Evolutionary conservation across 495 filamentous ascomycete species (phyloP).

Genomic region (Hamigera avellanea): DNA sequence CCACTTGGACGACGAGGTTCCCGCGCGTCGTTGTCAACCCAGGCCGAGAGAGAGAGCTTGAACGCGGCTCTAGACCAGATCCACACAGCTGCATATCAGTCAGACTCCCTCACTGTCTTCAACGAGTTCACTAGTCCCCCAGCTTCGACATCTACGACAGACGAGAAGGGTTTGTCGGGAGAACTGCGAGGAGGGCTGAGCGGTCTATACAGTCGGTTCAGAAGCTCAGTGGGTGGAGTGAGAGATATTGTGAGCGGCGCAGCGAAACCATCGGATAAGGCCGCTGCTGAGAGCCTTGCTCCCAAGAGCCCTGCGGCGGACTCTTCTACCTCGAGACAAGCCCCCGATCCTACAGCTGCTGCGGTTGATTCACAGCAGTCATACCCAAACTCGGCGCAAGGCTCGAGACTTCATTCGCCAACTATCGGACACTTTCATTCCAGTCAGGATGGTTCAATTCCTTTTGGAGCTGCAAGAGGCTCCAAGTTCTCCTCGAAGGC

Average conservation of each 20-base stretch:
- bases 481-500: slow-evolving; percentile 45
- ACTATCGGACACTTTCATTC: slow-evolving; percentile 19
- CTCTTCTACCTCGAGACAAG: slow-evolving; percentile 16
- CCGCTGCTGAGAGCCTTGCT: slow-evolving; percentile 12
- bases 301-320: slow-evolving; percentile 18
- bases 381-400: slow-evolving; percentile 21
- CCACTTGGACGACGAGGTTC: slow-evolving; percentile 44
- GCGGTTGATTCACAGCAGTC: slow-evolving; percentile 16
- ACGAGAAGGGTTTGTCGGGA: slow-evolving; percentile 55
- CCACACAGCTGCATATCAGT: slow-evolving; percentile 69
- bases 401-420: slow-evolving; percentile 33
- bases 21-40: slow-evolving; percentile 48
- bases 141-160: slow-evolving; percentile 35
- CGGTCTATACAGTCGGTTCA: slow-evolving; percentile 72
- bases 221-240: slow-evolving; percentile 61
- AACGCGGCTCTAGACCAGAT: slow-evolving; percentile 72
- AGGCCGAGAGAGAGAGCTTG: slow-evolving; percentile 57
- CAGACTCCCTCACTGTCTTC: slow-evolving; percentile 72
- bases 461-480: slow-evolving; percentile 28
- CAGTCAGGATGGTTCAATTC: slow-evolving; percentile 21
- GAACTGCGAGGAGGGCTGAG: slow-evolving; percentile 76
- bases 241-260: slow-evolving; percentile 43
- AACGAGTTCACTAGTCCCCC: slow-evolving; percentile 60
- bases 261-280: slow-evolving; percentile 26
- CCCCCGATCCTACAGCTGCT: slow-evolving; percentile 11